Evolutionary conservation across 2,329 filamentous ascomycete species (phyloP).

Genomic region (Xylaria sp.): DNA sequence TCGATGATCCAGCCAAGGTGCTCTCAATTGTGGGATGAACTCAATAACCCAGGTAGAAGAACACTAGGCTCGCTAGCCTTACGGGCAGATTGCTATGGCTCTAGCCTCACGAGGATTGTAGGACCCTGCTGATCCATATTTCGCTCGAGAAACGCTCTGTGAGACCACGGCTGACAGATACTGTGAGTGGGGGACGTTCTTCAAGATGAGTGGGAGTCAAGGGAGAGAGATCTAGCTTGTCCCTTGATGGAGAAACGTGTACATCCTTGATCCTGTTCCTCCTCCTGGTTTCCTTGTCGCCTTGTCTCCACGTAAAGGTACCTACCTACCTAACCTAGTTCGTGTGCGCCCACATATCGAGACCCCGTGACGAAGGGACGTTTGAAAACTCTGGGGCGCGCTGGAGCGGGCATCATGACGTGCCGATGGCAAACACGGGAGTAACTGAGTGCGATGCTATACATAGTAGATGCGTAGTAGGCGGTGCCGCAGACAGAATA

Average conservation of each 20-base stretch:
- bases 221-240: conserved; percentile 2
- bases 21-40: not conserved
- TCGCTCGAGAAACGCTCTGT: conserved; percentile 4
- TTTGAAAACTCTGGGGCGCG: not conserved
- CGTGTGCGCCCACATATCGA: not conserved
- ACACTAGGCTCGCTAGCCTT: not conserved
- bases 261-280: not conserved
- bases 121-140: not conserved
- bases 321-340: not conserved
- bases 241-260: conserved; percentile 5
- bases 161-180: not conserved
- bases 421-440: not conserved
- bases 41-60: too few relatives aligned
- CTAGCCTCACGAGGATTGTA: not conserved
- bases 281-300: not conserved
- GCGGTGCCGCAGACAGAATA: not conserved
- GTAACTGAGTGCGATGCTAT: not conserved
- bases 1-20: not conserved
- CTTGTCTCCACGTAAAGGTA: not conserved
- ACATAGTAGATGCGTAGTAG: not conserved
- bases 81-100: not conserved
- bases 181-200: not conserved
- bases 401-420: not conserved
- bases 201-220: not conserved
- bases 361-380: not conserved